Base-by-base conservation (phyloP, 1,284 basidiomycete species). In the Phellopilus nigrolimitatus region DNA sequence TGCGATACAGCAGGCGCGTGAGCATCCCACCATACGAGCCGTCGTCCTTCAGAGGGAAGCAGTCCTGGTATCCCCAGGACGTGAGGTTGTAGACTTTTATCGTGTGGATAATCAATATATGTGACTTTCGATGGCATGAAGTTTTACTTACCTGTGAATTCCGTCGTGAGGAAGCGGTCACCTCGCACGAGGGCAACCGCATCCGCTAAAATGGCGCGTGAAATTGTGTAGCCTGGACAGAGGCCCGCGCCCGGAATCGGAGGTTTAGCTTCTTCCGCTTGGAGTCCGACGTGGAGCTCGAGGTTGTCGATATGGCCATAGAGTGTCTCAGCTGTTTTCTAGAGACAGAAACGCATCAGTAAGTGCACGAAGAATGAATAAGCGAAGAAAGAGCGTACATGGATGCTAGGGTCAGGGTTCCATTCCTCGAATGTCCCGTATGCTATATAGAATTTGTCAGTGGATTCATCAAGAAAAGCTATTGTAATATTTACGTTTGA, bases 171-270 rank as follows among this genome's bases (percentile, higher is more conserved):
- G 68, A 87, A 92, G n/a, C 84, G 76, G 62, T 92, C 88, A 7
- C 89, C 67, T 43, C 63, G 56, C 8, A 60, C 65, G n/a, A 66
- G 62, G 17, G 71, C 86, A 31, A 91, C 83, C 4, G 91, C 91
- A 62, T 94, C 91, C 10, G 84, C 76, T 13, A 94, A 72, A 58
- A 94, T 94, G 17, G 88, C 85, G 30, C 91, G 76, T 5, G 88
- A 89, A 60, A 92, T 88, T 6, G 91, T 92, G 70, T 84, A 91
- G 19, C 90, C 89, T n/a, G 89, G 88, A 64, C 88, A 90, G 3
- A 91, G 64, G 9, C 91, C 91, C 6, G 87, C 84, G n/a, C 88
- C 88, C 6, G 81, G 77, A 37, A 79, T 76, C 15, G 81, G 77
- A 10, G 67, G 62, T 62, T 92, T 92, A 8, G 82, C 62, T 63